Evolutionary conservation across 2,329 filamentous ascomycete species (phyloP).

Genomic region (Mariannaea sp.): DNA sequence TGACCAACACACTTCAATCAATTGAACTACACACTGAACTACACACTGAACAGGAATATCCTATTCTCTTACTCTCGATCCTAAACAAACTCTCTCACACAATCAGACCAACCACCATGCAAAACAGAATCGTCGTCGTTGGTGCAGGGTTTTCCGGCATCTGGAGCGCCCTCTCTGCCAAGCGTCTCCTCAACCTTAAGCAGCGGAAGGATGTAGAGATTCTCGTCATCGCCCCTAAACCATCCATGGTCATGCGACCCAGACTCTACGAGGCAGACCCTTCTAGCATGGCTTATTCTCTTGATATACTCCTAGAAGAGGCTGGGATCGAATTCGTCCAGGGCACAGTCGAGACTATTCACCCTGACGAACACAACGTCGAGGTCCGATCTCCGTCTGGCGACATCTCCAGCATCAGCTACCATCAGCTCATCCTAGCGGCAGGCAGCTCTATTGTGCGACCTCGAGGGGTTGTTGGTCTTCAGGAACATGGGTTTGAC

Average conservation of each 20-base stretch:
- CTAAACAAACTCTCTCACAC: background rate
- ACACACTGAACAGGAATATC: no score
- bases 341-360: constrained; percentile 29
- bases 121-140: constrained; percentile 17
- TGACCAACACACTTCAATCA: no score
- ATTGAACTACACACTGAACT: no score
- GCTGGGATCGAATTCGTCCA: constrained; percentile 36
- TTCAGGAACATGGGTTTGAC: constrained; percentile 42
- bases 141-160: constrained; percentile 20
- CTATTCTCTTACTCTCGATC: no score
- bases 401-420: constrained; percentile 14
- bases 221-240: constrained; percentile 42
- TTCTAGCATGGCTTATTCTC: constrained; percentile 25
- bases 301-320: constrained; percentile 32
- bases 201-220: constrained; percentile 30
- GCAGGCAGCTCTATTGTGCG: constrained; percentile 42
- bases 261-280: constrained; percentile 42
- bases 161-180: constrained; percentile 22
- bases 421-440: constrained; percentile 44
- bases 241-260: constrained; percentile 39
- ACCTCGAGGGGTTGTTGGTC: constrained; percentile 35
- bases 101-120: background rate
- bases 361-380: constrained; percentile 25
- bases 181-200: constrained; percentile 14
- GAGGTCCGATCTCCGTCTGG: constrained; percentile 15